These are phyloP conservation scores for Solanum megistacrolobum DNA, from an alignment of 257 asterid genomes.

Conservation along the genomic window DNA sequence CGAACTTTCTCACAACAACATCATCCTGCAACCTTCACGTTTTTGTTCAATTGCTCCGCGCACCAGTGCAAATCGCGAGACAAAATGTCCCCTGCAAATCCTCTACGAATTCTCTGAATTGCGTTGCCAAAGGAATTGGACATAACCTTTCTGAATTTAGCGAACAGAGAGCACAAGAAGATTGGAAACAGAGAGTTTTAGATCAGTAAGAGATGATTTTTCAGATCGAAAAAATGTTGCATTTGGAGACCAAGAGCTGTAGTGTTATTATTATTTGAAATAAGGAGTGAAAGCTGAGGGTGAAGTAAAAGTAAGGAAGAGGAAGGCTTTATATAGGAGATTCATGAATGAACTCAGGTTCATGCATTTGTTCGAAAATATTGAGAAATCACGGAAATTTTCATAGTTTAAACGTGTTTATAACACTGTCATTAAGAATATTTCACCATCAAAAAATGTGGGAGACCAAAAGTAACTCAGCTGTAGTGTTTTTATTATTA, in stretches of 20 bases:
- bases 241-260: constrained; percentile 13
- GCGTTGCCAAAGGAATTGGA: constrained; percentile 18
- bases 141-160: constrained; percentile 59
- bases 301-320: background rate
- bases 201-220: constrained; percentile 21
- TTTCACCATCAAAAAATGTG: background rate
- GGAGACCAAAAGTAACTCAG: background rate
- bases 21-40: constrained; percentile 11
- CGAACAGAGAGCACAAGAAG: constrained; percentile 62
- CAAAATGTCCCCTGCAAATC: background rate
- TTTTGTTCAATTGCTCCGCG: constrained; percentile 18
- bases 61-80: background rate
- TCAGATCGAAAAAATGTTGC: constrained; percentile 26
- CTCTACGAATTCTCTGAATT: background rate
- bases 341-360: background rate
- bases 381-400: background rate
- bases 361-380: constrained; percentile 25
- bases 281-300: background rate
- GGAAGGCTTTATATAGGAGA: constrained; percentile 27
- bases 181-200: constrained; percentile 58
- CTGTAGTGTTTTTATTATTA: background rate
- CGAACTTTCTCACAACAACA: constrained; percentile 21
- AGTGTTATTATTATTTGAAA: background rate
- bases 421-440: background rate
- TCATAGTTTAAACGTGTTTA: background rate